Evolutionary conservation across 345 rosid species (phyloP).

Genomic region (rapeseed (Brassica napus)): Da-Ae NC_063435.1:27198001-27198500

Average conservation of each 20-base stretch:
- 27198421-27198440: background rate
- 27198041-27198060: background rate
- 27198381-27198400: background rate
- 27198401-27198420: background rate
- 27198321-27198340: background rate
- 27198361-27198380: background rate
- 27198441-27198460: background rate
- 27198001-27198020: background rate
- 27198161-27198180: constrained; percentile 94
- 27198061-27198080: background rate
- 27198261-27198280: constrained; percentile 74
- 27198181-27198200: constrained; percentile 67
- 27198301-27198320: constrained; percentile 69
- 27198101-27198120: constrained; percentile 29
- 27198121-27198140: constrained; percentile 29
- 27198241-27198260: constrained; percentile 58
- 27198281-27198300: constrained; percentile 85
- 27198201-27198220: constrained; percentile 71
- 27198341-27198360: background rate
- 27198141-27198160: constrained; percentile 83
- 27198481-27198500: background rate
- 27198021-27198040: constrained; percentile 12
- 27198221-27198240: constrained; percentile 72
- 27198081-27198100: constrained; percentile 18
- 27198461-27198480: background rate